These are phyloP conservation scores for Alternaria sp. DNA, from an alignment of 2,329 filamentous ascomycete species.

Conservation along the genomic window DNA sequence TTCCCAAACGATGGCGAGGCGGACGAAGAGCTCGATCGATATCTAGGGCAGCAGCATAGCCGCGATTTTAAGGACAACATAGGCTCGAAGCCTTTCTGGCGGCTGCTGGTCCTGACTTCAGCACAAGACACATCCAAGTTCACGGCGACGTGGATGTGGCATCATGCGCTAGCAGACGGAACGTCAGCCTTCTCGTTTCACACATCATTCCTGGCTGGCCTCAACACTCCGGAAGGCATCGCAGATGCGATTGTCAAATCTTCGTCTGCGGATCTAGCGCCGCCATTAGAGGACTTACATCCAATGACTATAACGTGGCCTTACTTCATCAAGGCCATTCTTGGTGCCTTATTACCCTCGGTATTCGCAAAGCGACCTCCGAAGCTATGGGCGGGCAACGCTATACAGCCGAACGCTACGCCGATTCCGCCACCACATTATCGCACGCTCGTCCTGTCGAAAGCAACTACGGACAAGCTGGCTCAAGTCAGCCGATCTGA, in stretches of 20 bases:
- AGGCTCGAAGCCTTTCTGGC: slow-evolving; percentile 51
- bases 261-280: slow-evolving; percentile 39
- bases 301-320: slow-evolving; percentile 47
- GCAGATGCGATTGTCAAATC: slow-evolving; percentile 17
- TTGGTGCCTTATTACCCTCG: slow-evolving; percentile 43
- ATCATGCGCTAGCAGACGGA: slow-evolving; percentile 58
- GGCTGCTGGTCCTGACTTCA: slow-evolving; percentile 44
- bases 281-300: slow-evolving; percentile 51
- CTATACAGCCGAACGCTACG: slow-evolving; percentile 18
- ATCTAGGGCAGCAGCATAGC: slow-evolving; percentile 53
- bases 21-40: slow-evolving; percentile 51
- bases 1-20: slow-evolving; percentile 24
- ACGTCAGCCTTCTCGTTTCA: slow-evolving; percentile 56
- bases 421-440: slow-evolving; percentile 26
- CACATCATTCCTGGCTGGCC: slow-evolving; percentile 47
- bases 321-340: slow-evolving; percentile 44
- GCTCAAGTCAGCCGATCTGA: slow-evolving; percentile 45
- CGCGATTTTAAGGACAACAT: slow-evolving; percentile 43
- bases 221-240: slow-evolving; percentile 20
- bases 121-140: slow-evolving; percentile 34
- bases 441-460: slow-evolving; percentile 43
- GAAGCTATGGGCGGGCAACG: slow-evolving; percentile 33
- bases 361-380: slow-evolving; percentile 19
- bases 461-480: slow-evolving; percentile 35
- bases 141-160: slow-evolving; percentile 54